Base-by-base conservation (phyloP, 108 stramenopile genomes). In the Skeletonema grethae region DNA sequence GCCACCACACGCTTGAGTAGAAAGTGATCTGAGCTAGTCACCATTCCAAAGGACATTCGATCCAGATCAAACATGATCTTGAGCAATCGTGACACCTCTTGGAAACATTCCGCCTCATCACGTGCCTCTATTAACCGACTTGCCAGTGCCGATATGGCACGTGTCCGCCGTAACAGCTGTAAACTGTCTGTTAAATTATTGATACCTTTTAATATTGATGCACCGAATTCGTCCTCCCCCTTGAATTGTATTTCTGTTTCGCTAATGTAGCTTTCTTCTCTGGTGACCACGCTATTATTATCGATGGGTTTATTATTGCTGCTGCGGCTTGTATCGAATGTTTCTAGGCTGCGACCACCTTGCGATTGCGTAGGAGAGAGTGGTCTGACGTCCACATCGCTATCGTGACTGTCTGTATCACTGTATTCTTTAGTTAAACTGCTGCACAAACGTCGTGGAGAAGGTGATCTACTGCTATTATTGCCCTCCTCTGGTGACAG, bases 191-290 rank as follows among this genome's bases (percentile, higher is more conserved):
- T 7, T 11, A 62, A 68, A 30, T 75, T 59, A 11, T 5, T 43
- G 4, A 50, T 62, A 28, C 36, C 39, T 16, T 57, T 48, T 31
- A 61, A 11, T 7, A 77, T 56, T 22, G 38, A 18, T 29, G 34
- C 59, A 16, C 69, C 79, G 35, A 75, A 75, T 45, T 50, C 79
- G 12, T 75, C 79, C 59, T 70, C 63, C 32, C 77, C 77, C 46
- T 78, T 70, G 38, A 78, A 78, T 61, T 64, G 10, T 18, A 63
- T 38, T 65, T 78, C 77, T 10, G 69, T 69, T 38, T 78, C 70
- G 15, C 38, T 70, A 7, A 71, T 71, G 60, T 69, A 78, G 48
- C 35, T 64, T 12, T 71, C 60, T 45, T 68, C 75, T 35, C 50
- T 22, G 3, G 50, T 24, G 22, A 53, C 22, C 2, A n/a, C 41